phyloP scores from a whole-genome alignment of 805 yeast genomes.

The Scheffersomyces coipomensis region DNA sequence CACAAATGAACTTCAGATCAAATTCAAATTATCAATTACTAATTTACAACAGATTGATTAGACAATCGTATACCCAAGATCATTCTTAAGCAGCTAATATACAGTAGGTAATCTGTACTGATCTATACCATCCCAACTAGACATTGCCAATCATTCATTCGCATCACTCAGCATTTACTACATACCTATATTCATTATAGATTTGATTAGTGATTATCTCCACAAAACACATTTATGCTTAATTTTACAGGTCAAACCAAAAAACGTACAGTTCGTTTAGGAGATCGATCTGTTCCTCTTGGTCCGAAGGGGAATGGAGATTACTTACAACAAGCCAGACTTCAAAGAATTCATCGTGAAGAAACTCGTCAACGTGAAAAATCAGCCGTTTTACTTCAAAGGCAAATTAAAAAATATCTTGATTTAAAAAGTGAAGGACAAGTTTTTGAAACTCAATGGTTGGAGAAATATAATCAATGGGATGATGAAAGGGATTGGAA shows the following conservation, averaged over 20 bases:
- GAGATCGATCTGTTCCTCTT: slow-evolving; percentile 37
- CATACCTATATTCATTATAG: no score
- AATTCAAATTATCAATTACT: no score
- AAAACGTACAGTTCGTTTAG: slow-evolving; percentile 61
- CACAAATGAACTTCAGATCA: no score
- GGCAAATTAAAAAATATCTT: slow-evolving; percentile 40
- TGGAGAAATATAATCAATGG: not conserved
- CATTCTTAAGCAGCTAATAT: no score
- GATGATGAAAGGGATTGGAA: slow-evolving; percentile 7
- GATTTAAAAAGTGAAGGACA: slow-evolving; percentile 25
- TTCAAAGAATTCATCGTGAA: slow-evolving; percentile 68
- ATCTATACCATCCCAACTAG: no score
- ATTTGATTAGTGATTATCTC: no score
- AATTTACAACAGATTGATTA: no score
- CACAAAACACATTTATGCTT: slow-evolving; percentile 26
- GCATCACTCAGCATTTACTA: no score
- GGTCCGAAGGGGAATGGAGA: slow-evolving; percentile 30
- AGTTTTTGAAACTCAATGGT: slow-evolving; percentile 14
- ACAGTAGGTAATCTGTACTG: no score
- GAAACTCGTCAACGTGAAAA: slow-evolving; percentile 45
- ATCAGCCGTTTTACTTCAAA: slow-evolving; percentile 53
- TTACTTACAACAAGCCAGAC: slow-evolving; percentile 61
- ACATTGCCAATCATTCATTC: no score
- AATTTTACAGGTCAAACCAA: slow-evolving; percentile 71
- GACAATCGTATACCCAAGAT: no score